phyloP scores from a whole-genome alignment of 306 rosid species.

The Cicer arietinum region DNA sequence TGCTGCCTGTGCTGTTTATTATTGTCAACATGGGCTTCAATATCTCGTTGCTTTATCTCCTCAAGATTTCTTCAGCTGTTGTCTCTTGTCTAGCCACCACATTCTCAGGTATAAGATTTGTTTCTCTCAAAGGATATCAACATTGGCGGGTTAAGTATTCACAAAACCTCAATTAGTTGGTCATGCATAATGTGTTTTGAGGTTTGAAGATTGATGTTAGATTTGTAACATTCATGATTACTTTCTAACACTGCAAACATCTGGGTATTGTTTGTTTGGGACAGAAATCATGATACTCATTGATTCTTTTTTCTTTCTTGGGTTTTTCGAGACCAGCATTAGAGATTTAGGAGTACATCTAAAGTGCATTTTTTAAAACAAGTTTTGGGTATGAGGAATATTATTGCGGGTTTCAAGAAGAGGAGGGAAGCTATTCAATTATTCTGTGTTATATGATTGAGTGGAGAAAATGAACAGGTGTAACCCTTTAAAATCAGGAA shows the following conservation, averaged over 20 bases:
- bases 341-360: not conserved
- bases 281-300: not conserved
- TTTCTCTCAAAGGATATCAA: slow-evolving; percentile 30
- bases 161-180: not conserved
- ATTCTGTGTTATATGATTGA: slow-evolving; percentile 3
- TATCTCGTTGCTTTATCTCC: slow-evolving; percentile 83
- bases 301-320: slow-evolving; percentile 6
- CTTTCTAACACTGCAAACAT: not conserved
- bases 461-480: not conserved
- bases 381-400: not conserved
- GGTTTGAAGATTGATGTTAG: slow-evolving; percentile 21
- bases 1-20: slow-evolving; percentile 51
- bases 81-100: slow-evolving; percentile 86
- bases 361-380: not conserved
- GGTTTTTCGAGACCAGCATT: slow-evolving; percentile 1
- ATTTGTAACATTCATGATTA: slow-evolving; percentile 29
- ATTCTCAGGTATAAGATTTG: slow-evolving; percentile 67
- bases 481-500: slow-evolving; percentile 1
- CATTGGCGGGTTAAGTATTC: slow-evolving; percentile 22
- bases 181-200: slow-evolving; percentile 27
- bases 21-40: slow-evolving; percentile 61
- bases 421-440: not conserved
- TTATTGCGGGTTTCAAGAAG: not conserved
- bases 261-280: not conserved
- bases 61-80: slow-evolving; percentile 91